A percentile compares a stretch with the other conserved stretches of the same genome.
phyloP scores from a whole-genome alignment of 306 rosid species.

The Cucumis melo region DNA sequence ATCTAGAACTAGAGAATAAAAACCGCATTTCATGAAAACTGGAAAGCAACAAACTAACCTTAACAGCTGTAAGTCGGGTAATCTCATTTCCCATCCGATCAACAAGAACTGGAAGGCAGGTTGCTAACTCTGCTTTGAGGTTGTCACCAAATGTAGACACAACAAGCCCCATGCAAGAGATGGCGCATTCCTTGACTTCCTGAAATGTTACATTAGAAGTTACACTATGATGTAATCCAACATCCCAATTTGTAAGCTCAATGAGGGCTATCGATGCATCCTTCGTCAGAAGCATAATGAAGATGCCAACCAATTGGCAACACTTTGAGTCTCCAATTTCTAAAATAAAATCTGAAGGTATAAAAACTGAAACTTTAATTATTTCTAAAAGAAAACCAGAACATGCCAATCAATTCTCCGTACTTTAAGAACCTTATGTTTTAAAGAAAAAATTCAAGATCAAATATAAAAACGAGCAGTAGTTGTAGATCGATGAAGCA shows the following conservation, averaged over 20 bases:
- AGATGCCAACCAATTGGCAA: background rate
- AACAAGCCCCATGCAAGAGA: conserved; percentile 94
- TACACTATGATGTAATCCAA: background rate
- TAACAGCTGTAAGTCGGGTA: conserved; percentile 96
- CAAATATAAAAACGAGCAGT: background rate
- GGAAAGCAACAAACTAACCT: conserved; percentile 37
- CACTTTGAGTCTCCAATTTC: background rate
- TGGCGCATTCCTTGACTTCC: conserved; percentile 99
- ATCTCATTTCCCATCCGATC: conserved; percentile 99
- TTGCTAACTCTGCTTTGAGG: conserved; percentile 57
- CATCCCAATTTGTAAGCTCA: background rate
- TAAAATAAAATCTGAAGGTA: background rate
- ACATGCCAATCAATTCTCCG: background rate
- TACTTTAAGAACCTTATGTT: background rate
- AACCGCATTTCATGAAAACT: background rate
- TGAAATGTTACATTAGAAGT: conserved; percentile 15
- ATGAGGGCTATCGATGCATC: background rate
- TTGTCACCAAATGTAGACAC: conserved; percentile 96
- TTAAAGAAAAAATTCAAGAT: background rate
- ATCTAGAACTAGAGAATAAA: background rate
- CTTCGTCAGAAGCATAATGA: background rate
- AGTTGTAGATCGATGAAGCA: background rate
- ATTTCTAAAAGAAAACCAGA: background rate
- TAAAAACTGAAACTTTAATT: background rate
- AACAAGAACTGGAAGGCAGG: conserved; percentile 96